Base-by-base conservation (phyloP, 352 stramenopile species). In the Phytophthora fragariae region DNA sequence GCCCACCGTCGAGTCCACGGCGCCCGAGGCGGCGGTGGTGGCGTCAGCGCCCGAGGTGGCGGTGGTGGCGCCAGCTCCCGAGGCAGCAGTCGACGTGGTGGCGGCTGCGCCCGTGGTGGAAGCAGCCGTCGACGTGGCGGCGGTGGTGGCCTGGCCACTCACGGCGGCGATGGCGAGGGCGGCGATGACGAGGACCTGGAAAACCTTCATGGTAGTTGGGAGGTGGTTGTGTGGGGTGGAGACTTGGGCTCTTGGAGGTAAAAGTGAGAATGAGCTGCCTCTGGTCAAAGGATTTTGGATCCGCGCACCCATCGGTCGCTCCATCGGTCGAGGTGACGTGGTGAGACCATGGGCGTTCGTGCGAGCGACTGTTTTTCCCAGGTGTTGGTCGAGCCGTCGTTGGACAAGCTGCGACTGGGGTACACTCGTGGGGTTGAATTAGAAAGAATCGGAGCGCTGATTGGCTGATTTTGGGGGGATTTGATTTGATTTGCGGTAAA, bases 181-280 rank as follows among this genome's bases (percentile, higher is more conserved):
- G 44, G 68, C 73, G 41, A 76, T 66, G 27, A 54, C 52, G 68
- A 79, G 49, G 68, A 79, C 33, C 62, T 75, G 68, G 68, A 79
- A 76, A 46, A 79, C 59, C 72, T 79, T 70, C 68, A 79, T 79
- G 35, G 57, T 75, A 41, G 35, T 41, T 11, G 35, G 35, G 35
- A 4, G 8, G 35, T 41, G 6, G 35, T 41, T 41, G 35, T 12
- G 10, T 9, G 35, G 12, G 35, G 35, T 14, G 35, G 35, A 41
- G 35, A 41, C 35, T 41, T 41, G 35, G 14, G 35, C 9, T 12
- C 35, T 41, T 41, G 35, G 14, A 41, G 35, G 35, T 41, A 41
- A 41, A 41, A 41, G 35, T 41, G 35, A 15, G 35, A 41, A 41
- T 41, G 35, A 41, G 35, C 35, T 41, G 9, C 9, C 35, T 41